Conservation (phyloP, 202 grass and related monocot genomes). For the Carex sylvatica region DNA sequence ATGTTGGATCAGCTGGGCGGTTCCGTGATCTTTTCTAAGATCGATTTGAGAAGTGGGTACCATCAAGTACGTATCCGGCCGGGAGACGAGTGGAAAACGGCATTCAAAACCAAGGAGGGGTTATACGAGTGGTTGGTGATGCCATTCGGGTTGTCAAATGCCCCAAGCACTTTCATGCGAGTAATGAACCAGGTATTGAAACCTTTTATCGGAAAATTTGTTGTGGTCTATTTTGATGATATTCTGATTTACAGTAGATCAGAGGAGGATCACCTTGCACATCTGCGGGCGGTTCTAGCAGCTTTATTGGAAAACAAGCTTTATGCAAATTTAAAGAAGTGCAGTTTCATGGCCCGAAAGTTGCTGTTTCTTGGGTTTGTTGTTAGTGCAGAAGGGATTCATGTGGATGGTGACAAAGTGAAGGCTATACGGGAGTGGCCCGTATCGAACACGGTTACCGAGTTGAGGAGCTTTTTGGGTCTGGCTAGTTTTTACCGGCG, state of each 20-base stretch:
- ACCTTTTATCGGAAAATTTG: not conserved
- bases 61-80: conserved; percentile 14
- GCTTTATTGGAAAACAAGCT: too few relatives aligned
- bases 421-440: too few relatives aligned
- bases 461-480: too few relatives aligned
- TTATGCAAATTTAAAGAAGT: too few relatives aligned
- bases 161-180: not conserved
- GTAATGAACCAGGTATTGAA: not conserved
- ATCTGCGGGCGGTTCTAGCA: too few relatives aligned
- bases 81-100: conserved; percentile 35
- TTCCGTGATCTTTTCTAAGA: not conserved
- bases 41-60: conserved; percentile 2
- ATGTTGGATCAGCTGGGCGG: not conserved
- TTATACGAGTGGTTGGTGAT: conserved; percentile 28
- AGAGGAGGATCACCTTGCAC: too few relatives aligned
- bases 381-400: too few relatives aligned
- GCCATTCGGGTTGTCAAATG: not conserved
- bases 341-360: too few relatives aligned
- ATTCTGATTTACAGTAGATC: not conserved
- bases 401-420: too few relatives aligned
- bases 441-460: too few relatives aligned
- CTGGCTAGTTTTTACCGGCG: too few relatives aligned
- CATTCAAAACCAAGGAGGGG: conserved; percentile 29
- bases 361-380: too few relatives aligned
- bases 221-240: not conserved